Conservation (phyloP, 352 stramenopile species). For the Lagenidium giganteum region DNA sequence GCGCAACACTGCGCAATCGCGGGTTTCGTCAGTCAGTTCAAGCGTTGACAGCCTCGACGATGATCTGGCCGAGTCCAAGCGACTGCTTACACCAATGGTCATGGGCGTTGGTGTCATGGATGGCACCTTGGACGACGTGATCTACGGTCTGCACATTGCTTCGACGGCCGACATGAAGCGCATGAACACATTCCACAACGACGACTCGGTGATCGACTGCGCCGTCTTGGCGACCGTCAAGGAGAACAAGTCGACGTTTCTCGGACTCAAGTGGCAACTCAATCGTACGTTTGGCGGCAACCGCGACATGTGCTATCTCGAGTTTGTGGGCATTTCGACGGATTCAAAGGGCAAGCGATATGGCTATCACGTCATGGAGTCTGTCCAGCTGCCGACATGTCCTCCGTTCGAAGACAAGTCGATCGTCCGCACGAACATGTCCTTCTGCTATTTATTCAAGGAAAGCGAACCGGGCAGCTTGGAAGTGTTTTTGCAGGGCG, state of each 20-base stretch:
- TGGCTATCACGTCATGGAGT: constrained; percentile 64
- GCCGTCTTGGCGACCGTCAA: constrained; percentile 56
- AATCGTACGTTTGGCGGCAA: constrained; percentile 64
- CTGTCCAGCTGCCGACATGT: constrained; percentile 49
- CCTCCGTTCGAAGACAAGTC: constrained; percentile 70
- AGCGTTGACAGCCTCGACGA: no score
- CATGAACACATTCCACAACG: constrained; percentile 34
- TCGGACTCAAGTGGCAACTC: constrained; percentile 75
- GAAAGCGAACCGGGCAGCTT: constrained; percentile 42
- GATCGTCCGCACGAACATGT: constrained; percentile 63
- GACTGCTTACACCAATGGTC: constrained; percentile 10
- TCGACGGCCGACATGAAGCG: constrained; percentile 13
- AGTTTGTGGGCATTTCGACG: constrained; percentile 55
- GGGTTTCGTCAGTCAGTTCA: no score
- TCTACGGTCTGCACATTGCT: constrained; percentile 16
- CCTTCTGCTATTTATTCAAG: constrained; percentile 73
- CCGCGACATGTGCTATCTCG: constrained; percentile 63
- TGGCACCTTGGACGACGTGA: constrained; percentile 16
- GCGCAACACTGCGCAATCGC: no score
- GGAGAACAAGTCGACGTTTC: constrained; percentile 42
- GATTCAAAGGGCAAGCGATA: constrained; percentile 52
- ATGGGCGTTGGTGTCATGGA: constrained; percentile 17
- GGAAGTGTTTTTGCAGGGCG: constrained; percentile 69
- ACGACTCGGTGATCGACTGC: constrained; percentile 60
- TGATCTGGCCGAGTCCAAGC: no score